Conservation (phyloP, 2,329 filamentous ascomycete species). For the Penicillium verrucosum region DNA sequence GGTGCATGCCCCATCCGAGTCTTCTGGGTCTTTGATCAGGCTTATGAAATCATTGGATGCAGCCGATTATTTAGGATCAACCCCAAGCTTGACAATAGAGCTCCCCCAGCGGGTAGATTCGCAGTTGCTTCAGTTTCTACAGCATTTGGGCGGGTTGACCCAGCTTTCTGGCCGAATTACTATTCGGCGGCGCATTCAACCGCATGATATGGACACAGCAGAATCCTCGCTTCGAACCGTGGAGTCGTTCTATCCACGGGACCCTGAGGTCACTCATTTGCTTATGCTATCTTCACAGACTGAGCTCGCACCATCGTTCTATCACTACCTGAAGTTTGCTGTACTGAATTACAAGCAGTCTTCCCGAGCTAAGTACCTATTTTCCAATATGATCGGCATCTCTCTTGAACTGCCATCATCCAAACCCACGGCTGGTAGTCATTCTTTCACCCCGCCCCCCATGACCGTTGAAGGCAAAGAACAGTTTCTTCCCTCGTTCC, state of each 20-base stretch:
- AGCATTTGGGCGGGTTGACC: constrained; percentile 66
- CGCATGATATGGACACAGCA: constrained; percentile 58
- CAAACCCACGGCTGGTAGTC: constrained; percentile 55
- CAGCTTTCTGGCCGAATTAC: constrained; percentile 53
- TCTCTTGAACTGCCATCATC: constrained; percentile 69
- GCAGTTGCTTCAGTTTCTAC: constrained; percentile 61
- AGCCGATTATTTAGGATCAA: constrained; percentile 70
- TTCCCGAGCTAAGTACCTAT: constrained; percentile 40
- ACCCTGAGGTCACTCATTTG: constrained; percentile 65
- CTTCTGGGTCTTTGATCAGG: constrained; percentile 71
- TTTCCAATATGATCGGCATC: constrained; percentile 67
- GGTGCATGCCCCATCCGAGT: constrained; percentile 68
- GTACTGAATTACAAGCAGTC: constrained; percentile 78
- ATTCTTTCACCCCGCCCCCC: constrained; percentile 46
- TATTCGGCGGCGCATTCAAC: constrained; percentile 70
- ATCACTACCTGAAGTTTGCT: constrained; percentile 78
- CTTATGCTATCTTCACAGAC: constrained; percentile 79
- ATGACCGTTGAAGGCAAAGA: constrained; percentile 23
- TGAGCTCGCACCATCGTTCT: constrained; percentile 77
- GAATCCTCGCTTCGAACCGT: constrained; percentile 73
- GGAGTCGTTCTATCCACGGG: constrained; percentile 80
- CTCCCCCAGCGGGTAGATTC: constrained; percentile 69
- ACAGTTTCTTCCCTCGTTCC: constrained; percentile 56
- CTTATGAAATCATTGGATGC: constrained; percentile 71
- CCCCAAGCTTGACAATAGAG: constrained; percentile 79